Evolutionary conservation across 2,329 filamentous ascomycete species (phyloP), one percentile per base, ranked within the genome.

Genomic region (Stagonosporopsis vannaccii): DNA sequence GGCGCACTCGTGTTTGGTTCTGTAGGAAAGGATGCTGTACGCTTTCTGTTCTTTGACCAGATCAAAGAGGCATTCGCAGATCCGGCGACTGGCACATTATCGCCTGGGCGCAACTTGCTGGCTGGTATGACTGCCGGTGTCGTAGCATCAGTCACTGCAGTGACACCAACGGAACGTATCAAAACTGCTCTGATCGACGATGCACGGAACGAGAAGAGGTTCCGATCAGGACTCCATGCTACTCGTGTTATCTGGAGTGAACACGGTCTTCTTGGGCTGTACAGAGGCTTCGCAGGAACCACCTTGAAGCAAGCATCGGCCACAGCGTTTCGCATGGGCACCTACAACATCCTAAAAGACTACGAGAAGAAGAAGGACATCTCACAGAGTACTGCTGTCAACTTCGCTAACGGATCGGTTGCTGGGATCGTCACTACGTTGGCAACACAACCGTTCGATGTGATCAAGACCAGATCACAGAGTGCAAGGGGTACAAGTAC

Each of bases 151-250:
- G 78, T 87, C 0, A 80, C 84, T n/a, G 86, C 86, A 1, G 87
- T 90, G 1, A 90, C 87, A 2, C 87, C 87, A 0, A 88, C 85
- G 0, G 87, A 90, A 66, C 80, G 87, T 15, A 84, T 90, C 66
- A 90, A 90, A 70, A 90, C 87, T 1, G 86, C 86, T 0, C 69
- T 89, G 6, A 88, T 88, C 57, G 85, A 88, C 68, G 85, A 88
- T 65, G 85, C 84, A 7, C 74, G 84, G 39, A 74, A 68, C 6
- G 75, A 80, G 30, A 79, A 76, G 33, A 75, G 80, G 17, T 87
- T 85, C 68, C 75, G 73, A 2, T 80, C 78, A 4, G 78, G 83
- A 0, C 60, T 77, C 32, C 84, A 87, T 65, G 85, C 84, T 26
- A 76, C 83, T 3, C 68, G 67, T 3, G 73, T 79, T 0, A 78